Percentiles rank a stretch among this genome's conserved stretches.
Conservation (phyloP, 169 alveolate genomes). For the Plasmodium berghei region DNA sequence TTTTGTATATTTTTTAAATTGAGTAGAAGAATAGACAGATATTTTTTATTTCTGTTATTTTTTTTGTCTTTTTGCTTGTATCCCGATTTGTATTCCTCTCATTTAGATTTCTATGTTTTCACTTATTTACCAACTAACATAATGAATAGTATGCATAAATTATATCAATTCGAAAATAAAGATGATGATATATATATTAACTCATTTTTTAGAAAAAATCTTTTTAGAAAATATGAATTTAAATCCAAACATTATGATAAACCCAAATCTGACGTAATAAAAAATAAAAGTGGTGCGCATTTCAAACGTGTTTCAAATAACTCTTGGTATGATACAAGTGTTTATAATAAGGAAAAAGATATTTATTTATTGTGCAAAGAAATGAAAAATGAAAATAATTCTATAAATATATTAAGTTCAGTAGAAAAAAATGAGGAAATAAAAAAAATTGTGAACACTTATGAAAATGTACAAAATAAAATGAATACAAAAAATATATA, state of each 20-base stretch:
- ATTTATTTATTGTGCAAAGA: conserved; percentile 56
- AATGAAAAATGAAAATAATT: conserved; percentile 12
- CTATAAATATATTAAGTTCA: background rate
- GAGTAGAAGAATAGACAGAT: no score
- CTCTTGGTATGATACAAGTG: conserved; percentile 74
- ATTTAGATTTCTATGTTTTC: no score
- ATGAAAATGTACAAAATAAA: no score
- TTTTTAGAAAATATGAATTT: conserved; percentile 22
- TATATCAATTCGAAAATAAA: conserved; percentile 9
- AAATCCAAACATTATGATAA: conserved; percentile 14
- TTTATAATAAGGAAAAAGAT: conserved; percentile 37
- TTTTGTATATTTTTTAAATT: no score
- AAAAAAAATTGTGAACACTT: background rate
- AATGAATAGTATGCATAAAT: conserved; percentile 24
- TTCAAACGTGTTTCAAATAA: conserved; percentile 60
- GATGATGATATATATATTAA: conserved; percentile 19
- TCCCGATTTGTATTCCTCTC: no score
- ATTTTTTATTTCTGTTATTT: background rate
- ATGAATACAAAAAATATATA: no score
- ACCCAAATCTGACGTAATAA: background rate
- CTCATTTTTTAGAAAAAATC: conserved; percentile 19
- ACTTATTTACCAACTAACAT: background rate
- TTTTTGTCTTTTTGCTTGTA: background rate
- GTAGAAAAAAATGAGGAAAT: background rate
- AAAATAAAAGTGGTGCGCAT: conserved; percentile 12